A percentile compares a stretch with the other conserved stretches of the same genome.
Evolutionary conservation across 2,329 filamentous ascomycete species (phyloP).

Genomic region (Pseudogymnoascus sp.): DNA sequence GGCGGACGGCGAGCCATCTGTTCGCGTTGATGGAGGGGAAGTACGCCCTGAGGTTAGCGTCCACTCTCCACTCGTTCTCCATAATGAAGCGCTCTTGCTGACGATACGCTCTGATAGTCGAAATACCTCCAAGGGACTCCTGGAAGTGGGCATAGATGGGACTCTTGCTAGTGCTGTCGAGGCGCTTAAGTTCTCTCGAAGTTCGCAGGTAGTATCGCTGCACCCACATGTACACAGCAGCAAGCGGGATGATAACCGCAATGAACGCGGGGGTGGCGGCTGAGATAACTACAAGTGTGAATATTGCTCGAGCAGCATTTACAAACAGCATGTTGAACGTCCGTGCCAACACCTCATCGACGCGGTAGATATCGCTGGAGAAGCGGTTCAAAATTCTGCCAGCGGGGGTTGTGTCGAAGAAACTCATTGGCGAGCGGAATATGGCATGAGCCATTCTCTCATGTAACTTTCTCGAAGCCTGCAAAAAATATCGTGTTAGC

Average conservation of each 20-base stretch:
- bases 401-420: constrained; percentile 94
- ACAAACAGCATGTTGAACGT: constrained; percentile 96
- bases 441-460: constrained; percentile 96
- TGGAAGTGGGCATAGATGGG: constrained; percentile 98
- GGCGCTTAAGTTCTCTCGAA: constrained; percentile 88
- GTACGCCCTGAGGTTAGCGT: constrained; percentile 88
- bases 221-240: constrained; percentile 78
- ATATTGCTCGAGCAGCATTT: constrained; percentile 64
- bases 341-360: constrained; percentile 88
- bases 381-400: constrained; percentile 96
- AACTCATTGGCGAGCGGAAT: constrained; percentile 96
- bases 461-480: constrained; percentile 91
- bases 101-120: constrained; percentile 89
- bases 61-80: constrained; percentile 96
- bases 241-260: constrained; percentile 70
- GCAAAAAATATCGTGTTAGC: constrained; percentile 15
- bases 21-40: constrained; percentile 93
- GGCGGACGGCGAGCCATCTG: constrained; percentile 86
- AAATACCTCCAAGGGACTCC: constrained; percentile 87
- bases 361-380: constrained; percentile 72
- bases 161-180: constrained; percentile 91
- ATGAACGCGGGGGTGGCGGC: constrained; percentile 73
- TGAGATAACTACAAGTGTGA: constrained; percentile 82
- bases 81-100: constrained; percentile 80
- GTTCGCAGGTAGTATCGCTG: constrained; percentile 96